Evolutionary conservation across 805 yeast genomes (phyloP), one percentile per base, ranked within the genome.

Genomic region (Ogataea saltuana): DNA sequence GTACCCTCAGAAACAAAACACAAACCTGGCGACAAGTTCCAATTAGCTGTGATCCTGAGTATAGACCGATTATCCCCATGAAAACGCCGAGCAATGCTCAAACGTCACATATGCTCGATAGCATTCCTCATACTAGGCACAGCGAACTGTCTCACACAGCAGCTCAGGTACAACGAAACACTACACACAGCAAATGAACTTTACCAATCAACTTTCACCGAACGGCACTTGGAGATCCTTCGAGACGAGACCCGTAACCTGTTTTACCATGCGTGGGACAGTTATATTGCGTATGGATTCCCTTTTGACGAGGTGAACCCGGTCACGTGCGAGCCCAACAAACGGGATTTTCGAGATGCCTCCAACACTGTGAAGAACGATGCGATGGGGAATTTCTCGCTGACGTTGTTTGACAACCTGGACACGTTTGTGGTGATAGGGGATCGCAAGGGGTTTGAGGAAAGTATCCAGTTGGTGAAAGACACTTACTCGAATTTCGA

Each of bases 281-380:
- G 81, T 9, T 90, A 90, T 60, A 68, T 85, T 68, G 60, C 64
- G 1, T 56, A 73, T 55, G 98, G 87, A 0, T 88, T 76, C 53
- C 97, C 97, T 0, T 76, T 68, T 18, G 98, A 90, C 62, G 95
- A 89, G 57, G 78, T 90, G 7, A 65, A 72, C 26, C 97, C 98
- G 0, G 54, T 86, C 10, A 61, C 83, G 0, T 90, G 98, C 60
- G 61, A 58, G 16, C 84, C 88, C 0, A 76, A 78, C 39, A 84
- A 81, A 3, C 79, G 88, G 10, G 88, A 87, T 56, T 71, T 67
- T 45, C 64, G 63, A 0, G 71, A 84, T 52, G 56, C 72, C 1
- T 55, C 63, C 6, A 82, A 88, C 54, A 69, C 76, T 2, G 77
- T 76, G 17, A 68, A 84, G 33, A 88, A 88, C 58, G 98, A 90